These are phyloP conservation scores for Oryza officinalis DNA, from an alignment of 176 grass and related monocot species.

Conservation along the genomic window DNA sequence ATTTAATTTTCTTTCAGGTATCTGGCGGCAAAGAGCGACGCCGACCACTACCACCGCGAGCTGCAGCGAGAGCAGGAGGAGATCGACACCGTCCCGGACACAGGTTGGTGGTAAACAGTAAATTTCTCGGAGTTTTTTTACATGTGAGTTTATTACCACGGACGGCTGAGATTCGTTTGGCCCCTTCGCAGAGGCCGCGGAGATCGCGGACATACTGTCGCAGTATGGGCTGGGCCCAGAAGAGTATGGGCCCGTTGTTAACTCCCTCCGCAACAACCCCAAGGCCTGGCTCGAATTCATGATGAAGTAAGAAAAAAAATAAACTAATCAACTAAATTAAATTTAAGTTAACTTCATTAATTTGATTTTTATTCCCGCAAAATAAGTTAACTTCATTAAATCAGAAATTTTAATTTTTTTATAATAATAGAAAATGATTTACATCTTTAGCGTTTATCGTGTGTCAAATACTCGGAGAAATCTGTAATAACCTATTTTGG, in stretches of 20 bases:
- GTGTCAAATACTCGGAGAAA: not conserved
- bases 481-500: not conserved
- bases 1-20: constrained; percentile 50
- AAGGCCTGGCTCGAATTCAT: constrained; percentile 97
- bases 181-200: constrained; percentile 65
- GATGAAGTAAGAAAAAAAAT: constrained; percentile 72
- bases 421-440: no score
- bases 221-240: constrained; percentile 73
- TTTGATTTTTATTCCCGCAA: no score
- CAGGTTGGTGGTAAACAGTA: not conserved
- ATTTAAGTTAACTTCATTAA: not conserved
- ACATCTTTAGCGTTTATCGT: no score
- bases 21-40: constrained; percentile 90
- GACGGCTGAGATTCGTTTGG: not conserved
- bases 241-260: constrained; percentile 75
- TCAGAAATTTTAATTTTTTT: no score
- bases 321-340: no score
- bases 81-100: constrained; percentile 80
- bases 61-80: constrained; percentile 86
- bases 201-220: constrained; percentile 81
- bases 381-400: not conserved
- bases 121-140: not conserved
- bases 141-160: not conserved
- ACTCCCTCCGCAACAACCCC: constrained; percentile 67
- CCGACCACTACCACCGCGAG: constrained; percentile 86